Conservation (phyloP, 768 basidiomycete genomes). For the Boletus tomentosulus region DNA sequence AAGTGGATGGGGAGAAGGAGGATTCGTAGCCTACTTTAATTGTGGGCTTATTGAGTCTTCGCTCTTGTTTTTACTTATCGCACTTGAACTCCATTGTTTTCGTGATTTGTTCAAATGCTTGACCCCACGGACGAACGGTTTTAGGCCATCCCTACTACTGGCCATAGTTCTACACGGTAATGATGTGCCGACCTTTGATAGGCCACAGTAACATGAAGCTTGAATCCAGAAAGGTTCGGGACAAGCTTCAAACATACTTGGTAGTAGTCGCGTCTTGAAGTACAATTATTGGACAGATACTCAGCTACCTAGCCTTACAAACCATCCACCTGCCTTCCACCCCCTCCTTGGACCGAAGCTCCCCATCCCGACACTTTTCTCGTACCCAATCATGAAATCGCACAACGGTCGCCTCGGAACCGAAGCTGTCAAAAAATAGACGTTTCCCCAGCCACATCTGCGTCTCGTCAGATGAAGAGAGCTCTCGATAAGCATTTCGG, state of each 20-base stretch:
- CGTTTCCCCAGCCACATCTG: constrained; percentile 45
- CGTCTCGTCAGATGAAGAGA: constrained; percentile 38
- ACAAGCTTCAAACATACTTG: not conserved
- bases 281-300: not conserved
- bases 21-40: too few relatives aligned
- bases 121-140: too few relatives aligned
- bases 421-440: constrained; percentile 42
- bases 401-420: constrained; percentile 24
- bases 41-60: too few relatives aligned
- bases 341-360: constrained; percentile 56
- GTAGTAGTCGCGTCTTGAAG: not conserved
- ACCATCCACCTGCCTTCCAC: constrained; percentile 57
- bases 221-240: not conserved
- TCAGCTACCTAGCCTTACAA: constrained; percentile 42
- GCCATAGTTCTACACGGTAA: too few relatives aligned
- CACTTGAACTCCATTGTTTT: too few relatives aligned
- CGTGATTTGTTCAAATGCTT: too few relatives aligned
- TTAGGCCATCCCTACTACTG: too few relatives aligned
- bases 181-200: too few relatives aligned
- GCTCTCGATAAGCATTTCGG: constrained; percentile 60
- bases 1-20: too few relatives aligned
- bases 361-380: constrained; percentile 37
- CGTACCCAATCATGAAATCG: constrained; percentile 54
- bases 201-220: too few relatives aligned
- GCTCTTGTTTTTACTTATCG: too few relatives aligned